Evolutionary conservation across 305 asterid genomes (phyloP).

Genomic region (Solanum hybrid): DNA sequence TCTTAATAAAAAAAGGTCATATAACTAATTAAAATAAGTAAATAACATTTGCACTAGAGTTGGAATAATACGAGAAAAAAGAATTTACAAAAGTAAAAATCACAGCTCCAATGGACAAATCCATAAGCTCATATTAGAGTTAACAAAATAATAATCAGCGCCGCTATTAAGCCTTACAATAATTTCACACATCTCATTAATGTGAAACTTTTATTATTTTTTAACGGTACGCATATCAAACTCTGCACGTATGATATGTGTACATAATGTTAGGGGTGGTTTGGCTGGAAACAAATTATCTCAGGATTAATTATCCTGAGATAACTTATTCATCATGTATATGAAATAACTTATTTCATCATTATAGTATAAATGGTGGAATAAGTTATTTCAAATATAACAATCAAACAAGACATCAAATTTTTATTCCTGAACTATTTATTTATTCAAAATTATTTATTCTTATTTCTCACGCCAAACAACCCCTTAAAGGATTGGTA

Average conservation of each 20-base stretch:
- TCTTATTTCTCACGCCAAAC: no score
- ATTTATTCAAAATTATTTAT: no score
- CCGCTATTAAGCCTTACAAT: neutral
- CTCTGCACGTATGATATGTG: neutral
- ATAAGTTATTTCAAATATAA: no score
- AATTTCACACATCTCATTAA: neutral
- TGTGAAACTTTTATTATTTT: no score
- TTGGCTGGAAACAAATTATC: no score
- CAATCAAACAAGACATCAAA: no score
- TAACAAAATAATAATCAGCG: neutral
- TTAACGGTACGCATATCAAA: neutral
- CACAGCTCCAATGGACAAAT: neutral
- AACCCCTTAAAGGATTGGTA: neutral
- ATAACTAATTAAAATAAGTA: neutral
- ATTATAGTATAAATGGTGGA: accelerated
- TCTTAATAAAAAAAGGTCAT: neutral
- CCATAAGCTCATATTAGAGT: neutral
- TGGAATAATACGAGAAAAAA: neutral
- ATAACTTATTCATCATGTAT: no score
- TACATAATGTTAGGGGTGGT: neutral
- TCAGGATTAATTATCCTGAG: no score
- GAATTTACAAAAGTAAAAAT: neutral
- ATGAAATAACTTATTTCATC: no score
- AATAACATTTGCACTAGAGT: neutral
- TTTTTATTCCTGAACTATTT: no score